phyloP scores from a whole-genome alignment of 2,329 filamentous ascomycete genomes.

The Talaromyces atroroseus region DNA sequence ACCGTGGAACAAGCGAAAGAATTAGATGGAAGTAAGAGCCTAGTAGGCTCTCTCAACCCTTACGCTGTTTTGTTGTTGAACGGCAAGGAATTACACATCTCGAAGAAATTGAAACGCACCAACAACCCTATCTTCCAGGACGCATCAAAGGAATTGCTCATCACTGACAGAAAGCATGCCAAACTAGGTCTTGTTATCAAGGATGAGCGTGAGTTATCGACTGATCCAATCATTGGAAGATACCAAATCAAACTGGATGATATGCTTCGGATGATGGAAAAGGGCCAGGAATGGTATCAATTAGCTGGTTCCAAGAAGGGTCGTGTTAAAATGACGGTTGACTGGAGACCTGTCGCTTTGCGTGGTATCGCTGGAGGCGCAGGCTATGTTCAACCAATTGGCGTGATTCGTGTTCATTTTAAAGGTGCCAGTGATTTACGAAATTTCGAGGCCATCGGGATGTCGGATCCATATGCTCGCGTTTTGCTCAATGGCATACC shows the following conservation, averaged over 20 bases:
- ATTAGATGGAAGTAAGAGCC: slow-evolving; percentile 82
- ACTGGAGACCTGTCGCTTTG: slow-evolving; percentile 93
- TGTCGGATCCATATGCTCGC: slow-evolving; percentile 91
- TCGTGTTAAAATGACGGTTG: slow-evolving; percentile 80
- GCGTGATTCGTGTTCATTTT: slow-evolving; percentile 93
- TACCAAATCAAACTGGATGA: slow-evolving; percentile 96
- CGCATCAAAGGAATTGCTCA: slow-evolving; percentile 85
- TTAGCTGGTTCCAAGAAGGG: slow-evolving; percentile 74
- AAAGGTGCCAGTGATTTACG: slow-evolving; percentile 74
- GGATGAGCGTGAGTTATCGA: slow-evolving; percentile 80
- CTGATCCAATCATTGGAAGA: slow-evolving; percentile 79
- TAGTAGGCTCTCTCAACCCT: slow-evolving; percentile 85
- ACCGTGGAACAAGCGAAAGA: slow-evolving; percentile 96
- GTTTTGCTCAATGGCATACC: slow-evolving; percentile 85
- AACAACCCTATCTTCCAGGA: slow-evolving; percentile 97
- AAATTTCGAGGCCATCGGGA: slow-evolving; percentile 91
- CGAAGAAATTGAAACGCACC: slow-evolving; percentile 89
- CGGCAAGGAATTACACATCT: slow-evolving; percentile 81
- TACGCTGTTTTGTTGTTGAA: slow-evolving; percentile 87
- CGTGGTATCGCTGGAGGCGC: slow-evolving; percentile 70
- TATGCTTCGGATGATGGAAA: slow-evolving; percentile 81
- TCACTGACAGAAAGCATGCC: slow-evolving; percentile 86
- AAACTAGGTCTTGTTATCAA: slow-evolving; percentile 90
- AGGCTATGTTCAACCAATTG: slow-evolving; percentile 88
- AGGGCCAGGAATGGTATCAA: slow-evolving; percentile 95